phyloP scores from a whole-genome alignment of 495 filamentous ascomycete genomes.

The Podospora appendiculata region DNA sequence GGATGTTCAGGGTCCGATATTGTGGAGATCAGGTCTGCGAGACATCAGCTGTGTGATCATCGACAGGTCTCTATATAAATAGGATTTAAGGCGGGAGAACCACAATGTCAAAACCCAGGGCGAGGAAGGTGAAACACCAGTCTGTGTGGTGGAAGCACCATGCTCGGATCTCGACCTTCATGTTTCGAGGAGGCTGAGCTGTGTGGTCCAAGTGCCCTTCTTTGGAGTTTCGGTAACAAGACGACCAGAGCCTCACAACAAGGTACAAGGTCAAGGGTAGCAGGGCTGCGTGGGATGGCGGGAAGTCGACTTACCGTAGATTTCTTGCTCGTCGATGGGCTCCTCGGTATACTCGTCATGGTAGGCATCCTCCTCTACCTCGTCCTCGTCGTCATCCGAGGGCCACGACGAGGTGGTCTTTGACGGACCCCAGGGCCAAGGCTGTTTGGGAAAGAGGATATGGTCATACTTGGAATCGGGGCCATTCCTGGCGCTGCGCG shows the following conservation, averaged over 20 bases:
- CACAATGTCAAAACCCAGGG: background rate
- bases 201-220: background rate
- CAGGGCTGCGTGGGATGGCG: background rate
- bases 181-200: background rate
- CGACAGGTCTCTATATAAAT: slow-evolving; percentile 6
- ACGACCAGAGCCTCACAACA: background rate
- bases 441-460: slow-evolving; percentile 22
- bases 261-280: background rate
- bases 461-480: slow-evolving; percentile 27
- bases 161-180: background rate
- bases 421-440: slow-evolving; percentile 25
- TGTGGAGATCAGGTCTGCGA: slow-evolving; percentile 78
- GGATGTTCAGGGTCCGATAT: slow-evolving; percentile 97
- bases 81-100: background rate
- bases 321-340: slow-evolving; percentile 91
- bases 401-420: slow-evolving; percentile 9
- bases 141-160: background rate
- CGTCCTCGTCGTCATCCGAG: slow-evolving; percentile 43
- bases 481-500: slow-evolving; percentile 14
- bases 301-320: slow-evolving; percentile 59
- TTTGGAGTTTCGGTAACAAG: background rate
- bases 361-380: slow-evolving; percentile 44
- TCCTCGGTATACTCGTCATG: slow-evolving; percentile 49
- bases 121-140: slow-evolving; percentile 1
- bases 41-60: slow-evolving; percentile 31